Base-by-base conservation (phyloP, 1,284 basidiomycete species). In the Blastosporella zonata region DNA sequence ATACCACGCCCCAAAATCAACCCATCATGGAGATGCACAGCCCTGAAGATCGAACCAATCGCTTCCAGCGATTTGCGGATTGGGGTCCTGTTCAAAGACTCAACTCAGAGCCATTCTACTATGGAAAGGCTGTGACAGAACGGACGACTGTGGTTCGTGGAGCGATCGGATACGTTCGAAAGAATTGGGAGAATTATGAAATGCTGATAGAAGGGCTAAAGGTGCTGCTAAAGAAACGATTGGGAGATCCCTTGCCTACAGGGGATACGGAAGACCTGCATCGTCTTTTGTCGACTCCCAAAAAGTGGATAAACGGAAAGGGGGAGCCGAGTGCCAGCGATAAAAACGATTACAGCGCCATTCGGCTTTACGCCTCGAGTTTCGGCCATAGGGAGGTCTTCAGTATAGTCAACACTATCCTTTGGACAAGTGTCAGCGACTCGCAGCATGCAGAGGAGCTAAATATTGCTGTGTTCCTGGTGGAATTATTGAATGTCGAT, bases 401-500 rank as follows among this genome's bases (percentile, higher is more conserved):
- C 50, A 46, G 41, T 10, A 44, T 50, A 9, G 43, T 35, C 33
- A 36, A 55, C 38, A 43, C n/a, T 13, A 48, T 50, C 22, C 35
- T 52, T 37, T 42, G 52, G 17, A 50, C 43, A 10, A 33, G 38
- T 15, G 12, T 21, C 35, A 38, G 23, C 13, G 34, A 28, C 21
- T 33, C 39, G 25, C 21, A 37, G 29, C 15, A 50, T 15, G n/a
- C 44, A 34, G 36, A 44, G 17, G 45, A 42, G 9, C 28, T 50
- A 3, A 43, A 47, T 21, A 29, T 39, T 12, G 51, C 42, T 18
- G 48, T 55, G 15, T 53, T 55, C 18, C 46, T 55, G 4, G 46
- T 53, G 31, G 54, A 55, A 31, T 25, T 55, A 18, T 10, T 55
- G 21, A 55, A 55, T 29, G 29, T 53, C 25, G 54, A 55, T 34